Percentiles rank a stretch among this genome's conserved stretches.
Evolutionary conservation across 495 filamentous ascomycete species (phyloP).

Genomic region (Penicillium cosmopolitanum): DNA sequence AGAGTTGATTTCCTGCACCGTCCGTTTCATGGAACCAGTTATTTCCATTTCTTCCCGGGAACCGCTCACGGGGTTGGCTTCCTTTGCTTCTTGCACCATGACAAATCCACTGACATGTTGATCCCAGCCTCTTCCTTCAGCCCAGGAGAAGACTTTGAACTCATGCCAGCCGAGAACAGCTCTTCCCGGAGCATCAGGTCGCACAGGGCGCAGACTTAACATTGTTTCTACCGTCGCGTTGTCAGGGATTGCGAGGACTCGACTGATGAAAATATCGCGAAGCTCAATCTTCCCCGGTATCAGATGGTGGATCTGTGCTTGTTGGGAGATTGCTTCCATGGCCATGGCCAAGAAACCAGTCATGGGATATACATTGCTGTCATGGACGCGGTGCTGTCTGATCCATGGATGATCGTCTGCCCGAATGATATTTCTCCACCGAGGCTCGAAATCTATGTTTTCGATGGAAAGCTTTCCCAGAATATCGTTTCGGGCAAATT

Average conservation of each 20-base stretch:
- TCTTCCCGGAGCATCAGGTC: constrained; percentile 24
- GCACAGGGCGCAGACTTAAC: constrained; percentile 27
- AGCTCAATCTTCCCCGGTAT: constrained; percentile 28
- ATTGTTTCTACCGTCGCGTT: constrained; percentile 37
- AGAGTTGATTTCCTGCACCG: constrained; percentile 9
- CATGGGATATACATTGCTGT: constrained; percentile 49
- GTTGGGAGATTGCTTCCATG: constrained; percentile 51
- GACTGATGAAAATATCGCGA: constrained; percentile 45
- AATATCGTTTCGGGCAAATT: constrained; percentile 34
- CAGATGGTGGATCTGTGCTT: constrained; percentile 35
- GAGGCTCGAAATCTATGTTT: constrained; percentile 31
- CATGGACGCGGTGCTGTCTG: constrained; percentile 50
- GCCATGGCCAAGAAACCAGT: constrained; percentile 57
- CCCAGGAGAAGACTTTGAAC: constrained; percentile 44
- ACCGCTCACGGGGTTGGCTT: constrained; percentile 34
- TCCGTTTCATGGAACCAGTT: not conserved
- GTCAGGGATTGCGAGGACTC: constrained; percentile 43
- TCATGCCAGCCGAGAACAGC: constrained; percentile 47
- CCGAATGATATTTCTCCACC: constrained; percentile 38
- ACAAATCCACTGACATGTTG: constrained; percentile 47
- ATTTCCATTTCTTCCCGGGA: constrained; percentile 12
- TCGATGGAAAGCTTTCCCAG: constrained; percentile 31
- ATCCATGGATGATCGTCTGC: constrained; percentile 41
- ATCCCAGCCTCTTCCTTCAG: constrained; percentile 39
- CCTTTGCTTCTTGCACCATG: constrained; percentile 29